These are phyloP conservation scores for Crassisporium funariophilum DNA, from an alignment of 768 basidiomycete species.

Conservation along the genomic window DNA sequence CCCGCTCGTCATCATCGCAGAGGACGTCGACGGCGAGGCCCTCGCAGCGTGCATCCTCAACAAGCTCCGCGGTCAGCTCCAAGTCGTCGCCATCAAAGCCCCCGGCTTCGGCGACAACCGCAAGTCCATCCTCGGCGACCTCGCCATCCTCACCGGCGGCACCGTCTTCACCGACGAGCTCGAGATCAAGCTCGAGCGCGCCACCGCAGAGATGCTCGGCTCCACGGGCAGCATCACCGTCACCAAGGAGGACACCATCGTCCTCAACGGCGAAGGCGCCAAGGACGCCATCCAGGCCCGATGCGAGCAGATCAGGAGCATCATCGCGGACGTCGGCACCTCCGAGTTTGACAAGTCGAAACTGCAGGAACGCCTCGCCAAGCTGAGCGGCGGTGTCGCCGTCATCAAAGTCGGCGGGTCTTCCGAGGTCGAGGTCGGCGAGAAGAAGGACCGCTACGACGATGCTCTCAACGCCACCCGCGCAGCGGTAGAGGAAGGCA, in stretches of 20 bases:
- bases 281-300: constrained; percentile 90
- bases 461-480: constrained; percentile 98
- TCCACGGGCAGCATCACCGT: constrained; percentile 89
- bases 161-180: constrained; percentile 97
- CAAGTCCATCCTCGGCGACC: constrained; percentile 95
- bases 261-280: constrained; percentile 91
- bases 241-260: constrained; percentile 97
- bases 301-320: constrained; percentile 91
- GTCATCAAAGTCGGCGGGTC: constrained; percentile 98
- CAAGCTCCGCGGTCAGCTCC: constrained; percentile 97
- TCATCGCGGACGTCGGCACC: constrained; percentile 82
- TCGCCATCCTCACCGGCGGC: constrained; percentile 96
- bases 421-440: constrained; percentile 93
- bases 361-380: constrained; percentile 95
- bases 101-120: constrained; percentile 99
- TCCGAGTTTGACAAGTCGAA: constrained; percentile 93
- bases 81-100: constrained; percentile 93
- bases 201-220: constrained; percentile 86
- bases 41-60: constrained; percentile 98
- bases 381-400: constrained; percentile 94
- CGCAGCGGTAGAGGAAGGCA: constrained; percentile 97
- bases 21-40: constrained; percentile 97
- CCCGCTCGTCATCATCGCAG: constrained; percentile 94
- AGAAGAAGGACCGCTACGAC: constrained; percentile 99
- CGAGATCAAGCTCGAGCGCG: constrained; percentile 95